Percentiles rank a stretch among this genome's conserved stretches.
Conservation (phyloP, 1,284 basidiomycete genomes). For the Coriolopsis trogii region DNA sequence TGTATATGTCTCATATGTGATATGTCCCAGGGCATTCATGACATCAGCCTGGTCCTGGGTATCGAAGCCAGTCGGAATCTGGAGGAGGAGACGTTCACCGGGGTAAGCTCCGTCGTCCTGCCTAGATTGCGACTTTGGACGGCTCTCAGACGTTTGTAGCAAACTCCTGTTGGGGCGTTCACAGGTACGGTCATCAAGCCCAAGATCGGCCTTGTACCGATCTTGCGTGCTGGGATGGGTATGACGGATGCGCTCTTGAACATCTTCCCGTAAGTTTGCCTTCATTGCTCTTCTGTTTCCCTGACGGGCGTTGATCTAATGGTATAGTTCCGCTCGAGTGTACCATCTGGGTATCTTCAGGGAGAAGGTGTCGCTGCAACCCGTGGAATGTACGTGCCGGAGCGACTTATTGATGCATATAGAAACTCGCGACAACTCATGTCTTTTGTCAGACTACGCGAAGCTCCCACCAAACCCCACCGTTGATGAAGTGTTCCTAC, state of each 20-base stretch:
- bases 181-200: conserved; percentile 69
- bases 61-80: conserved; percentile 74
- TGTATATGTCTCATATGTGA: too few relatives aligned
- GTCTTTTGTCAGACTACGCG: conserved; percentile 72
- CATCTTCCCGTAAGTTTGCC: conserved; percentile 70
- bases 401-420: neutral
- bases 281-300: neutral
- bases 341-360: conserved; percentile 91
- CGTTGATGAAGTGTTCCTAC: conserved; percentile 82
- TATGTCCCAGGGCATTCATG: conserved; percentile 59
- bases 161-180: conserved; percentile 71
- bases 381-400: conserved; percentile 81
- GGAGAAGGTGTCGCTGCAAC: conserved; percentile 88
- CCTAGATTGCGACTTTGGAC: too few relatives aligned
- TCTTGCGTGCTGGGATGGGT: conserved; percentile 92
- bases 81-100: conserved; percentile 60
- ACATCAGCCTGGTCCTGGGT: conserved; percentile 73
- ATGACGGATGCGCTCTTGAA: conserved; percentile 88
- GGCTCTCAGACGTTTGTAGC: too few relatives aligned
- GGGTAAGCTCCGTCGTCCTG: conserved; percentile 47
- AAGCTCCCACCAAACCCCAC: conserved; percentile 82
- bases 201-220: conserved; percentile 85
- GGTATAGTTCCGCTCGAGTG: conserved; percentile 70
- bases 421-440: neutral
- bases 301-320: neutral